Conservation (phyloP, 75 land plant genomes). For the Chamaecyparis obtusa region DNA sequence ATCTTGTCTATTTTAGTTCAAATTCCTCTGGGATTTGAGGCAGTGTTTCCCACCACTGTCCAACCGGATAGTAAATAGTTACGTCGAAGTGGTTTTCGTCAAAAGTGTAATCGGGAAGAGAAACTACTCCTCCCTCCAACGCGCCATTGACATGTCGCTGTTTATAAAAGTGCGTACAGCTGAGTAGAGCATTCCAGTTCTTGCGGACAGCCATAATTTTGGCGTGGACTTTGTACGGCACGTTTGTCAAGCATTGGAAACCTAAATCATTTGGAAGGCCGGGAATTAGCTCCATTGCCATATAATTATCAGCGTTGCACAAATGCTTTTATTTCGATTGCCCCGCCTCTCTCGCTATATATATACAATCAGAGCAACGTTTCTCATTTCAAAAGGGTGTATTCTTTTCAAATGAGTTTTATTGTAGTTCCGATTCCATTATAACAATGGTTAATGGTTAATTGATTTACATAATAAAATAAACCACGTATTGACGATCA, state of each 20-base stretch:
- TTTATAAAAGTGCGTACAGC: background rate
- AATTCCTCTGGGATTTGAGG: background rate
- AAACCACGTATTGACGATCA: too few relatives aligned
- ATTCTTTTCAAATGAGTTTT: too few relatives aligned
- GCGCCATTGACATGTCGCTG: background rate
- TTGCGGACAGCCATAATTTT: background rate
- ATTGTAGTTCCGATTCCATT: too few relatives aligned
- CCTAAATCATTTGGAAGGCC: slow-evolving; percentile 15
- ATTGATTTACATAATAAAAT: too few relatives aligned
- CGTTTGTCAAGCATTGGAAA: slow-evolving; percentile 13
- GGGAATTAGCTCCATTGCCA: background rate
- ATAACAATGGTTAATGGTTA: too few relatives aligned
- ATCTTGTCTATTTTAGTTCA: background rate
- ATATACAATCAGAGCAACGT: too few relatives aligned
- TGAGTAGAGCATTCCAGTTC: slow-evolving; percentile 7
- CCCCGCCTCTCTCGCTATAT: too few relatives aligned
- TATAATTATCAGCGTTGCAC: too few relatives aligned
- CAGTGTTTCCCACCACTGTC: background rate
- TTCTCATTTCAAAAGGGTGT: too few relatives aligned
- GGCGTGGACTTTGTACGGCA: slow-evolving; percentile 11
- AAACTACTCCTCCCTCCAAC: background rate
- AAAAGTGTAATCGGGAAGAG: too few relatives aligned
- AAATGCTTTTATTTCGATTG: too few relatives aligned
- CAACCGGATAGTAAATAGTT: background rate
- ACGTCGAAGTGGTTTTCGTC: background rate